Evolutionary conservation across 768 basidiomycete species (phyloP).

Genomic region (Lactarius psammicola): DNA sequence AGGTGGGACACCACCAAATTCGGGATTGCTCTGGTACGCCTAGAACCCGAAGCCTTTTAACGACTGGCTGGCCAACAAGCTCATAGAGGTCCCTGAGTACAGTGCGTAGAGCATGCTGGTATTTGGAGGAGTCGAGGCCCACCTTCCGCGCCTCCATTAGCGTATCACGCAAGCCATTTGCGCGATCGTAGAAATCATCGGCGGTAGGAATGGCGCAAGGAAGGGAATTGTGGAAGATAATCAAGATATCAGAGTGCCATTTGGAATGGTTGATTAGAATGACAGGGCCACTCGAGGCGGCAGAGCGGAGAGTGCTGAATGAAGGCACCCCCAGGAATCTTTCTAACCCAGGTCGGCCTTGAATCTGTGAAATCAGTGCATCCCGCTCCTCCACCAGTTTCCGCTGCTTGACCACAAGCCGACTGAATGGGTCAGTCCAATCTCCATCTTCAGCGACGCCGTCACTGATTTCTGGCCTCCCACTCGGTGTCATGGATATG

Average conservation of each 20-base stretch:
- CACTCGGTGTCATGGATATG: no score
- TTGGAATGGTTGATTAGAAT: no score
- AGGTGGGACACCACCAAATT: not conserved
- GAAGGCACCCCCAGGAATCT: not conserved
- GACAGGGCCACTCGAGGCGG: no score
- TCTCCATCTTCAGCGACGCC: no score
- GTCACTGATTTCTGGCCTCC: no score
- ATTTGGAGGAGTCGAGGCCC: no score
- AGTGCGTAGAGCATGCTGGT: no score
- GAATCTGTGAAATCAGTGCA: not conserved
- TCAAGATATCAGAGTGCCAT: no score
- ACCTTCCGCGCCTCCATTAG: not conserved
- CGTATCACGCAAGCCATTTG: not conserved
- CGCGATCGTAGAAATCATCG: not conserved
- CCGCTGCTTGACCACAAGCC: no score
- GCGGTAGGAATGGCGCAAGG: not conserved
- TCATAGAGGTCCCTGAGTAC: no score
- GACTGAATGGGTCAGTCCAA: not conserved
- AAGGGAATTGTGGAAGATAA: no score
- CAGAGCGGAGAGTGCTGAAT: not conserved
- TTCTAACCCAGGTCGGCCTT: not conserved
- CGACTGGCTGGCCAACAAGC: not conserved
- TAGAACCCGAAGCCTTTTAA: not conserved
- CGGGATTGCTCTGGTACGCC: not conserved
- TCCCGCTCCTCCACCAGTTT: no score